Evolutionary conservation across 306 rosid genomes (phyloP), one percentile per base, ranked within the genome.

Genomic region (Sicyos edulis): DNA sequence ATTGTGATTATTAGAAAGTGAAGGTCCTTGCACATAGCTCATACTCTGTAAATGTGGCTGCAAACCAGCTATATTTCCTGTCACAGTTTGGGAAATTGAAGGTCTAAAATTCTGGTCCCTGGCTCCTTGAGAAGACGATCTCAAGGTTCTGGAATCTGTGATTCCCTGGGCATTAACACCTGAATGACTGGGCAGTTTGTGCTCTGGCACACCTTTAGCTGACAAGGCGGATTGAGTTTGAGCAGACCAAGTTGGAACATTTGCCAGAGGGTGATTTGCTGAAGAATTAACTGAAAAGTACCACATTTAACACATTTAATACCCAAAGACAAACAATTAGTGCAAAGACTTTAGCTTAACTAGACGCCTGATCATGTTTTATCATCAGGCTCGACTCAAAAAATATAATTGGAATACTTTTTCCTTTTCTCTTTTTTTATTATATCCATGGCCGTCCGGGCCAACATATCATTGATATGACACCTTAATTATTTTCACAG

Each of bases 181-280:
- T 58, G 82, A 80, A 62, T 78, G 84, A 80, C 73, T 83, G 67
- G 85, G 75, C 65, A 56, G 83, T 83, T 91, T 89, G 80, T 83
- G 82, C 72, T 93, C 99, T 73, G 83, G 81, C 74, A 83, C 84
- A 77, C 77, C 86, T 78, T 89, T 88, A 76, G 83, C 79, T 21
- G 77, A 71, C 15, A 86, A 76, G 49, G 85, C 55, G 59, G 96
- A 74, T 68, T 87, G 99, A 78, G 83, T 65, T 77, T 86, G 99
- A 26, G 85, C 52, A 49, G 97, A 81, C 99, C 97, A 89, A 8
- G 95, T 69, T 55, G 96, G 84, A 80, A 87, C 80, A 86, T 76
- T 86, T 75, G 73, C 81, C 69, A 76, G 64, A 52, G 89, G 86
- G 29, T 80, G 95, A 76, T 82, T 85, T 73, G 76, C 75, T 20